Evolutionary conservation across 2,329 filamentous ascomycete genomes (phyloP).

Genomic region (Dactylellina leptospora): DNA sequence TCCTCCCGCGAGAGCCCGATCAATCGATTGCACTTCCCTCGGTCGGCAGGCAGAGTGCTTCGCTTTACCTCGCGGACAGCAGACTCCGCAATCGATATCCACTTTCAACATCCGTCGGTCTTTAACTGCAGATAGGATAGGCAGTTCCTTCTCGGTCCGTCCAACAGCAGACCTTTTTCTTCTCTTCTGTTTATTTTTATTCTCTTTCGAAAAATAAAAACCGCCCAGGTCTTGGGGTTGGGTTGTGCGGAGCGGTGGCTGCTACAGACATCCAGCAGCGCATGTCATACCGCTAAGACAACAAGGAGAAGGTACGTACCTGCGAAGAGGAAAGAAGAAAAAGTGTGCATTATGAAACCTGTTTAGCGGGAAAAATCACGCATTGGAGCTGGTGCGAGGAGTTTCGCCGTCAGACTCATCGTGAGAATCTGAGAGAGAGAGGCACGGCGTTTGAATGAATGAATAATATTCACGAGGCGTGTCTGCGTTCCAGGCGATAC

Average conservation of each 20-base stretch:
- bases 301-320: slow-evolving; percentile 54
- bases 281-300: slow-evolving; percentile 49
- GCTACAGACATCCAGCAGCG: slow-evolving; percentile 18
- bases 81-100: slow-evolving; percentile 22
- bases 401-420: slow-evolving; percentile 39
- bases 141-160: neutral
- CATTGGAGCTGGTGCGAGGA: slow-evolving; percentile 53
- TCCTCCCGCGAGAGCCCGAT: too few relatives aligned
- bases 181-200: neutral
- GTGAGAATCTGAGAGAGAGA: too few relatives aligned
- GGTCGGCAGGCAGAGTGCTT: slow-evolving; percentile 42
- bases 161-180: neutral
- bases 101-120: neutral
- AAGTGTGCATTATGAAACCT: slow-evolving; percentile 51
- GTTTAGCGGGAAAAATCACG: slow-evolving; percentile 54
- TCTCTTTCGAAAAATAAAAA: neutral
- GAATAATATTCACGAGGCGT: too few relatives aligned
- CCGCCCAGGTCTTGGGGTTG: too few relatives aligned
- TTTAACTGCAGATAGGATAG: neutral
- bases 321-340: slow-evolving; percentile 15
- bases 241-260: too few relatives aligned
- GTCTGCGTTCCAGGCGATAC: too few relatives aligned
- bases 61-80: neutral
- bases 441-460: too few relatives aligned
- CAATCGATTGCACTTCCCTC: slow-evolving; percentile 53